These are phyloP conservation scores for Cystofilobasidium macerans DNA, from an alignment of 768 basidiomycete species.

Conservation along the genomic window DNA sequence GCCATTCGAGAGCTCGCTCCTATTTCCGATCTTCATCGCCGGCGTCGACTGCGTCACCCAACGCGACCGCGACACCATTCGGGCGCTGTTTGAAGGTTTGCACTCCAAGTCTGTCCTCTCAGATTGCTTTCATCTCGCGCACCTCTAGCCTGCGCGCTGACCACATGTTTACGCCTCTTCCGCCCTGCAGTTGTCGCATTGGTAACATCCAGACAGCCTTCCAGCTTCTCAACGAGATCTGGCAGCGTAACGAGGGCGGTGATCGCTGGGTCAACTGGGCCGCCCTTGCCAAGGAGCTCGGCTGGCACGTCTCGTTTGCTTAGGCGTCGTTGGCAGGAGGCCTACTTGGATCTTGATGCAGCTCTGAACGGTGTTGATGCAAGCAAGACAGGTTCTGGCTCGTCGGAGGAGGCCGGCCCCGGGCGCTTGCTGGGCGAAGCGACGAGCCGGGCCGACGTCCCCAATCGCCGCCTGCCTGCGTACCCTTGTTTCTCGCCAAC, in stretches of 20 bases:
- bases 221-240: conserved; percentile 16
- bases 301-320: conserved; percentile 24
- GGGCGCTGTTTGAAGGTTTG: neutral
- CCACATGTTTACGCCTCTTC: neutral
- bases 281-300: neutral
- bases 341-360: too few species aligned
- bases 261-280: conserved; percentile 23
- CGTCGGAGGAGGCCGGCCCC: too few species aligned
- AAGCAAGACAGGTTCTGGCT: too few species aligned
- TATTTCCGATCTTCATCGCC: conserved; percentile 25
- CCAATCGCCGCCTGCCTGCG: too few species aligned
- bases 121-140: neutral
- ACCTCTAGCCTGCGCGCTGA: neutral
- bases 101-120: neutral
- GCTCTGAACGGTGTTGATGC: too few species aligned
- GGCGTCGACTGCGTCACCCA: conserved; percentile 1
- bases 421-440: too few species aligned
- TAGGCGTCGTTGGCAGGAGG: neutral
- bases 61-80: neutral
- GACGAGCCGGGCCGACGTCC: too few species aligned
- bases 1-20: conserved; percentile 17
- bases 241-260: conserved; percentile 17
- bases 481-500: too few species aligned
- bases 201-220: conserved; percentile 25
- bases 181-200: conserved; percentile 11